phyloP scores from a whole-genome alignment of 163 green algal genomes.

The Trebouxiophyceae sp. region DNA sequence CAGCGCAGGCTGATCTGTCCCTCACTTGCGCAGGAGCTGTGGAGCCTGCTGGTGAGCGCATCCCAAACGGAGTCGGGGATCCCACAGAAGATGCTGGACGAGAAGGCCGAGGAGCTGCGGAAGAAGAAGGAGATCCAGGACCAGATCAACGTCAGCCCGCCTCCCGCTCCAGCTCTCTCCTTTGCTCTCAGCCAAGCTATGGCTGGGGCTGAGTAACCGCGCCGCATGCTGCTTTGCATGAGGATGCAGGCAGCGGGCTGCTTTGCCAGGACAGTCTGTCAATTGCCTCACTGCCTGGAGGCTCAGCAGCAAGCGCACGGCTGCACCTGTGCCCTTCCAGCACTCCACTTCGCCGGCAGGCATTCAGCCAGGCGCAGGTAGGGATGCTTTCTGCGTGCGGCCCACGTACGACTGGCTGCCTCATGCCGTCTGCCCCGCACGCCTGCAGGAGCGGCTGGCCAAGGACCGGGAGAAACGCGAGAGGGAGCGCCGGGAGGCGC shows the following conservation, averaged over 20 bases:
- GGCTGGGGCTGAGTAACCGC: too few species aligned
- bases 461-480: conserved; percentile 16
- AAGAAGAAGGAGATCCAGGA: conserved; percentile 49
- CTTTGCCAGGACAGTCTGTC: too few species aligned
- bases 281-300: background rate
- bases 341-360: too few species aligned
- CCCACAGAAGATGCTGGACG: conserved; percentile 86
- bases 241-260: too few species aligned
- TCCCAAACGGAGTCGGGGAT: conserved; percentile 67
- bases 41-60: conserved; percentile 78
- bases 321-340: too few species aligned
- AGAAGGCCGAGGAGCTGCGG: conserved; percentile 66
- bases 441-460: conserved; percentile 11
- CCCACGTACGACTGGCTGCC: background rate
- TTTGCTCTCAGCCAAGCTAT: too few species aligned
- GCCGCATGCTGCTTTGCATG: too few species aligned
- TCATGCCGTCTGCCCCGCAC: background rate
- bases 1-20: too few species aligned
- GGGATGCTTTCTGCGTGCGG: background rate
- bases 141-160: conserved; percentile 42
- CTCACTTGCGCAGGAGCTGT: conserved; percentile 94
- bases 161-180: too few species aligned
- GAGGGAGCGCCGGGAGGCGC: conserved; percentile 15
- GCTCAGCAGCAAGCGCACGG: background rate
- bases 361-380: background rate